These are phyloP conservation scores for Echinosophora koreensis DNA, from an alignment of 306 rosid genomes.

Conservation along the genomic window DNA sequence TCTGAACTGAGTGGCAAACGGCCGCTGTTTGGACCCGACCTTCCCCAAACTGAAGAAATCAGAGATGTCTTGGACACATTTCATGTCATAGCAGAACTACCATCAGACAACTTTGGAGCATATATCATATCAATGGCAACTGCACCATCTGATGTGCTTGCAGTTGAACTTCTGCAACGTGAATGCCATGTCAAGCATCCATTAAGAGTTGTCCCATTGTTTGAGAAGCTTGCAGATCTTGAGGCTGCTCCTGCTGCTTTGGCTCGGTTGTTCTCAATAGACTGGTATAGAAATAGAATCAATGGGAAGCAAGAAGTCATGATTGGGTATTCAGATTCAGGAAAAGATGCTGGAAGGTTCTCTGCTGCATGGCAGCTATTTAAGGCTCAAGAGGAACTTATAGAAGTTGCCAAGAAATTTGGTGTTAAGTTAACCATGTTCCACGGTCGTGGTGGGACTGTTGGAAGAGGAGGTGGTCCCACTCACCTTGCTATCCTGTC, in stretches of 20 bases:
- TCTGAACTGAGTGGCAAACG: slow-evolving; percentile 86
- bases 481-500: slow-evolving; percentile 95
- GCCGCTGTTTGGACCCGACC: slow-evolving; percentile 87
- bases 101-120: slow-evolving; percentile 87
- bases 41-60: slow-evolving; percentile 88
- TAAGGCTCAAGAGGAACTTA: slow-evolving; percentile 93
- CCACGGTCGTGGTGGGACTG: slow-evolving; percentile 98
- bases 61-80: slow-evolving; percentile 82
- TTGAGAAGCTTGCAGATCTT: slow-evolving; percentile 89
- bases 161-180: slow-evolving; percentile 85
- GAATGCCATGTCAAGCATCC: slow-evolving; percentile 80
- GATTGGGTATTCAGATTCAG: slow-evolving; percentile 97
- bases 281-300: slow-evolving; percentile 83
- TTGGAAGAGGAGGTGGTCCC: slow-evolving; percentile 96
- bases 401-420: slow-evolving; percentile 79
- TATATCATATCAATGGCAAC: slow-evolving; percentile 98
- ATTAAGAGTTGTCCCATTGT: slow-evolving; percentile 87
- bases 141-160: slow-evolving; percentile 88
- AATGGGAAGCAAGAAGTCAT: slow-evolving; percentile 94
- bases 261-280: slow-evolving; percentile 77
- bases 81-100: slow-evolving; percentile 84
- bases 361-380: slow-evolving; percentile 96
- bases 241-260: slow-evolving; percentile 91
- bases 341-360: slow-evolving; percentile 94
- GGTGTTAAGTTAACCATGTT: slow-evolving; percentile 94